These are phyloP conservation scores for Schizopora paradoxa DNA, from an alignment of 1,284 basidiomycete species.

Conservation along the genomic window DNA sequence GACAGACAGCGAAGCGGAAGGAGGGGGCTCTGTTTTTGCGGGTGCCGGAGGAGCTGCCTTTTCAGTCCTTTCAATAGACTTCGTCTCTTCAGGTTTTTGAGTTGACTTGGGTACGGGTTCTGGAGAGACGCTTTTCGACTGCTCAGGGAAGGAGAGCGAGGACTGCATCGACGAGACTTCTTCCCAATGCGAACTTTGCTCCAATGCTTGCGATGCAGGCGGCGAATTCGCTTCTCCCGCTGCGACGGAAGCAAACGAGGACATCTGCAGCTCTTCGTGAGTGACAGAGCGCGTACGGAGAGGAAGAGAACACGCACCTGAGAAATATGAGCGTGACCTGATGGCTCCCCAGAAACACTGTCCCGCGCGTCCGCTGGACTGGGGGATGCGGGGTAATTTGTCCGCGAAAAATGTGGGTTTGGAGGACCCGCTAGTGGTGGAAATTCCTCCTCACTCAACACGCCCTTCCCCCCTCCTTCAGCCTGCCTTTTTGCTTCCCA, in stretches of 20 bases:
- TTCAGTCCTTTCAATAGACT: conserved; percentile 19
- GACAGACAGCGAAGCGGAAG: conserved; percentile 72
- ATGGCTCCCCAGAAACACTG: conserved; percentile 39
- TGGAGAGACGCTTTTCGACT: conserved; percentile 32
- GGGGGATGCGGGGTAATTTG: conserved; percentile 20
- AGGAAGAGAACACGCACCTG: conserved; percentile 19
- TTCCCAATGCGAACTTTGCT: conserved; percentile 63
- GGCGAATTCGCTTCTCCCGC: conserved; percentile 4
- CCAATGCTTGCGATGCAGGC: conserved; percentile 30
- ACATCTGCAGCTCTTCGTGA: conserved; percentile 3
- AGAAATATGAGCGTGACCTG: conserved; percentile 28
- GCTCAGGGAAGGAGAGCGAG: conserved; percentile 62
- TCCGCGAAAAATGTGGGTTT: conserved; percentile 21
- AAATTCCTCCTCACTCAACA: conserved; percentile 20
- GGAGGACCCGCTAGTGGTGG: conserved; percentile 19
- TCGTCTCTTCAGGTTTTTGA: conserved; percentile 21
- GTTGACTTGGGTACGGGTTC: conserved; percentile 16
- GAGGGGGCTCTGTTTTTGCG: conserved; percentile 29
- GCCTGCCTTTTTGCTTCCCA: conserved; percentile 52
- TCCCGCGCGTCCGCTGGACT: conserved; percentile 42
- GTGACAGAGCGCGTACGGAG: conserved; percentile 23
- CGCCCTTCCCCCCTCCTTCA: conserved; percentile 32
- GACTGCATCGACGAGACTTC: conserved; percentile 51
- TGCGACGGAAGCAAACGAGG: neutral
- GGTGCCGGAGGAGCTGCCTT: conserved; percentile 23